Conservation (phyloP, 2,329 filamentous ascomycete species). For the Leptographium procerum region DNA sequence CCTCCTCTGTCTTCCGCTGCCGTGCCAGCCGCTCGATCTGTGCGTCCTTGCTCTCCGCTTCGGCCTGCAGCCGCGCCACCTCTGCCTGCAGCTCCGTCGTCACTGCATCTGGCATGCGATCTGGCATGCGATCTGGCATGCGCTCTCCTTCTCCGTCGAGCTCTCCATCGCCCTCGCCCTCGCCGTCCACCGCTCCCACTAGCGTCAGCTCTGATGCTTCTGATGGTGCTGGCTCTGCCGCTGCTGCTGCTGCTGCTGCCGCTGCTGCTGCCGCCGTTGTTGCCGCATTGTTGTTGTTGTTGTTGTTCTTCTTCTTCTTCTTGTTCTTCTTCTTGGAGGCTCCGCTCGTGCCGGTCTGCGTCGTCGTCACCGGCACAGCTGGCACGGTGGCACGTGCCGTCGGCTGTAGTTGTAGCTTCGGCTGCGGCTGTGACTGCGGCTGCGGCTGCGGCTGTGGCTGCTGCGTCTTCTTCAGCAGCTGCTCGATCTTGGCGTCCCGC, state of each 20-base stretch:
- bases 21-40: constrained; percentile 61
- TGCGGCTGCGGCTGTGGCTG: not conserved
- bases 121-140: no score
- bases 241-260: constrained; percentile 11
- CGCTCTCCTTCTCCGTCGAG: constrained; percentile 2
- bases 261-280: constrained; percentile 23
- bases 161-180: constrained; percentile 10
- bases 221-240: constrained; percentile 23
- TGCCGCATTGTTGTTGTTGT: no score
- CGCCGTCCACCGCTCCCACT: constrained; percentile 12
- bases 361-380: constrained; percentile 3
- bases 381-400: not conserved
- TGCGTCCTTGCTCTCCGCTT: constrained; percentile 51
- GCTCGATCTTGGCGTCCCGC: constrained; percentile 3
- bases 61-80: constrained; percentile 26
- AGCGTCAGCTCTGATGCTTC: constrained; percentile 15
- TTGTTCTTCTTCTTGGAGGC: constrained; percentile 63
- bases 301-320: constrained; percentile 65
- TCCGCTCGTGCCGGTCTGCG: not conserved
- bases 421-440: not conserved
- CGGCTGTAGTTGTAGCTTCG: no score
- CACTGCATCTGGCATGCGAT: not conserved
- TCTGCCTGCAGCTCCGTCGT: not conserved
- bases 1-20: constrained; percentile 65
- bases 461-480: constrained; percentile 1